phyloP scores from a whole-genome alignment of 1,139 yeast genomes.

The Geotrichum armillariae region DNA sequence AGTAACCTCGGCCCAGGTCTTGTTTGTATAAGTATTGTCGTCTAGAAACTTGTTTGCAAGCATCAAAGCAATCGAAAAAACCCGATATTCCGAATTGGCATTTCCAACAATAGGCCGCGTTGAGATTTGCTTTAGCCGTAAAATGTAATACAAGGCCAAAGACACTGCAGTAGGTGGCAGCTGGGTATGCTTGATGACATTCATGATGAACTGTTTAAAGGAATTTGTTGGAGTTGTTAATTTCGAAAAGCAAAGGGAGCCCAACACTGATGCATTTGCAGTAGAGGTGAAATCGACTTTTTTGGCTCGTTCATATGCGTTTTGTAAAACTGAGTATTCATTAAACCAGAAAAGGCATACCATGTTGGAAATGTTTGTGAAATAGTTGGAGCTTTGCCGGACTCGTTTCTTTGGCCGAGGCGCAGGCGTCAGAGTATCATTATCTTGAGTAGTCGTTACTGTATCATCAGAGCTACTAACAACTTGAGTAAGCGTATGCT shows the following conservation, averaged over 20 bases:
- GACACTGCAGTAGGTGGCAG: slow-evolving; percentile 40
- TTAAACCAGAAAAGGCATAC: slow-evolving; percentile 38
- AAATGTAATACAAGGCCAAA: slow-evolving; percentile 40
- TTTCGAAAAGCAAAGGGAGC: slow-evolving; percentile 15
- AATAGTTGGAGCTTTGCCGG: slow-evolving; percentile 22
- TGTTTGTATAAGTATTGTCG: slow-evolving; percentile 89
- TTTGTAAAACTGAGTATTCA: slow-evolving; percentile 24
- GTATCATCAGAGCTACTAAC: neutral
- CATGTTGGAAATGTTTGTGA: slow-evolving; percentile 33
- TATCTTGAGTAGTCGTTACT: neutral
- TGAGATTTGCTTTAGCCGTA: slow-evolving; percentile 34
- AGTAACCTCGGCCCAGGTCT: slow-evolving; percentile 91
- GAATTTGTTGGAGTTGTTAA: slow-evolving; percentile 26
- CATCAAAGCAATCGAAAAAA: slow-evolving; percentile 66
- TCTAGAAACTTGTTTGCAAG: slow-evolving; percentile 90
- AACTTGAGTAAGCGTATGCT: slow-evolving; percentile 3
- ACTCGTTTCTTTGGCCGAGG: slow-evolving; percentile 10
- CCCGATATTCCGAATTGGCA: slow-evolving; percentile 51
- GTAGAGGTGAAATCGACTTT: slow-evolving; percentile 13
- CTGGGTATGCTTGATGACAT: slow-evolving; percentile 36
- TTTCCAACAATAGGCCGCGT: slow-evolving; percentile 35
- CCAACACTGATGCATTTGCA: neutral
- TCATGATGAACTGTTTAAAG: slow-evolving; percentile 32
- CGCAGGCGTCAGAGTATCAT: slow-evolving; percentile 1
- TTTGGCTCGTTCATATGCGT: slow-evolving; percentile 23